A percentile compares a stretch with the other conserved stretches of the same genome.
phyloP scores from a whole-genome alignment of 1,284 basidiomycete species.

The Papiliotrema fonsecae region DNA sequence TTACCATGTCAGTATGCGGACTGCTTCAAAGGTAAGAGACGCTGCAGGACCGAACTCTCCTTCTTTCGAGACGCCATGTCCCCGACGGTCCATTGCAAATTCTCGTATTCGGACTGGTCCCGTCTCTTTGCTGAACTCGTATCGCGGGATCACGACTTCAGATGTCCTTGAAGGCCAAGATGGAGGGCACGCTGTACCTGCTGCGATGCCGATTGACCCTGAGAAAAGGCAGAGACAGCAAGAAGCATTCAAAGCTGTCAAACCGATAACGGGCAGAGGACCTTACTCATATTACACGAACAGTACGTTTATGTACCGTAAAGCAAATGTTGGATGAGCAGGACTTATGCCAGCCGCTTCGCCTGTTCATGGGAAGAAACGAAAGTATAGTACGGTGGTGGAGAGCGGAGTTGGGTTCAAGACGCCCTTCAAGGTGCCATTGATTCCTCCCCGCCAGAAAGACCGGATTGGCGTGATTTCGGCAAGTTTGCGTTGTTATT shows the following conservation, averaged over 20 bases:
- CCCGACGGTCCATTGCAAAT: too few relatives aligned
- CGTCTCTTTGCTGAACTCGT: not conserved
- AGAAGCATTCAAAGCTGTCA: conserved; percentile 26
- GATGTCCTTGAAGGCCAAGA: too few relatives aligned
- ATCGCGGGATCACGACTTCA: too few relatives aligned
- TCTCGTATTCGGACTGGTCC: not conserved
- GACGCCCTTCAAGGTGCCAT: conserved; percentile 8
- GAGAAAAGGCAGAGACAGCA: conserved; percentile 25
- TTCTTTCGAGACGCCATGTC: conserved; percentile 1
- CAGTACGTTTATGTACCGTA: conserved; percentile 9
- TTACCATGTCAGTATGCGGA: too few relatives aligned
- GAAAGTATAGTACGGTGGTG: not conserved
- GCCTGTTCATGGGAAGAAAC: not conserved
- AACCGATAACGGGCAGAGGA: conserved; percentile 17
- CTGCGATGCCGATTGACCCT: conserved; percentile 1
- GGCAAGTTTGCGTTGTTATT: not conserved
- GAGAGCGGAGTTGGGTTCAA: not conserved
- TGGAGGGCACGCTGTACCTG: conserved; percentile 3
- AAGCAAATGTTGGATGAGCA: not conserved
- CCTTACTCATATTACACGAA: conserved; percentile 31
- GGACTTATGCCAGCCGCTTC: conserved; percentile 1
- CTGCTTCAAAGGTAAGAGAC: too few relatives aligned
- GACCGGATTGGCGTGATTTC: not conserved
- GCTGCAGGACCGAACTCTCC: too few relatives aligned
- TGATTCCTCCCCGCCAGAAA: not conserved